A percentile compares a stretch with the other conserved stretches of the same genome.
These are phyloP conservation scores for Thelephora ganbajun DNA, from an alignment of 768 basidiomycete species.

Conservation along the genomic window DNA sequence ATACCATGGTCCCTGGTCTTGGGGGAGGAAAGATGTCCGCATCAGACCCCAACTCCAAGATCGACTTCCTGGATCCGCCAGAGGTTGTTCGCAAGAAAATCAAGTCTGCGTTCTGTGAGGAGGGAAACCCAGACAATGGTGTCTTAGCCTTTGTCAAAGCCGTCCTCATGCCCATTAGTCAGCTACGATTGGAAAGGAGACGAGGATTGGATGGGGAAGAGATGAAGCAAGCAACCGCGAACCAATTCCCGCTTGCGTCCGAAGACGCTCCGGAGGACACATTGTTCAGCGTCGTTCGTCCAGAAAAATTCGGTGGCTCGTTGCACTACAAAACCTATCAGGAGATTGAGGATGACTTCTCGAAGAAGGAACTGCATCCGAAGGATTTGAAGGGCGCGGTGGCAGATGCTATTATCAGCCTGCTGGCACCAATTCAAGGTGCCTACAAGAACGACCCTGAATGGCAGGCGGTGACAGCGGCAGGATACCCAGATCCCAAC, in stretches of 20 bases:
- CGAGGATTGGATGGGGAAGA: slow-evolving; percentile 31
- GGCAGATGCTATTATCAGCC: slow-evolving; percentile 50
- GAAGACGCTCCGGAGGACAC: slow-evolving; percentile 68
- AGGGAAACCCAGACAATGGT: slow-evolving; percentile 86
- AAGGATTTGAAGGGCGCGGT: slow-evolving; percentile 79
- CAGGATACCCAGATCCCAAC: slow-evolving; percentile 77
- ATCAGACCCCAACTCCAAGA: slow-evolving; percentile 95
- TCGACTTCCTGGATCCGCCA: slow-evolving; percentile 88
- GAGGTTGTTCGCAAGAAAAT: slow-evolving; percentile 80
- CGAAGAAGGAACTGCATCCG: slow-evolving; percentile 68
- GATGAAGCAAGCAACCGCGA: slow-evolving; percentile 31
- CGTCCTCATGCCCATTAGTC: slow-evolving; percentile 79
- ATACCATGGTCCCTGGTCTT: slow-evolving; percentile 91
- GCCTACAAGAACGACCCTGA: slow-evolving; percentile 66
- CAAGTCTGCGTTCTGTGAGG: slow-evolving; percentile 87
- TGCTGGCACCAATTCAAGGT: slow-evolving; percentile 72
- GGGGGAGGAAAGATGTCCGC: slow-evolving; percentile 97
- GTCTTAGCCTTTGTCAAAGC: slow-evolving; percentile 73
- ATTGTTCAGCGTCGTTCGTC: slow-evolving; percentile 65
- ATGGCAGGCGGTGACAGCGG: slow-evolving; percentile 61
- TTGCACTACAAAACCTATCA: slow-evolving; percentile 59
- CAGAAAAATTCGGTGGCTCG: slow-evolving; percentile 72
- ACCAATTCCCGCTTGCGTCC: slow-evolving; percentile 48
- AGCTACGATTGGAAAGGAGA: slow-evolving; percentile 50
- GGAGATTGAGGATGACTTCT: slow-evolving; percentile 62